A percentile compares a stretch with the other conserved stretches of the same genome.
Conservation (phyloP, 106 monocot species). For the Triglochin maritima region DNA sequence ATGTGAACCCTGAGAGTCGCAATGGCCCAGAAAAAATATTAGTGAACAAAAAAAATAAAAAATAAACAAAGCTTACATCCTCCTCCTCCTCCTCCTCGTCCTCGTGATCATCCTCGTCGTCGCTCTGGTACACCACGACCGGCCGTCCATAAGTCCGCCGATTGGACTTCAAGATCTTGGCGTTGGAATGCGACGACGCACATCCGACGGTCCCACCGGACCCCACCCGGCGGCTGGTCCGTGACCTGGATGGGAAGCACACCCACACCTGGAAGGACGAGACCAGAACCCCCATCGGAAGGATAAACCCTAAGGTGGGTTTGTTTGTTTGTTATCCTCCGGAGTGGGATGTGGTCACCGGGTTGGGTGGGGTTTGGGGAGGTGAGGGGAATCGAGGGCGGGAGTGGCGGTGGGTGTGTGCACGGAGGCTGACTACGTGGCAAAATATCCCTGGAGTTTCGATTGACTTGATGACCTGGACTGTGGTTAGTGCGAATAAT, state of each 20-base stretch:
- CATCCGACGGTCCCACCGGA: neutral
- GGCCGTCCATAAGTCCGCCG: conserved; percentile 15
- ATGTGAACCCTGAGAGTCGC: too few species aligned
- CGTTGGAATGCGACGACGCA: conserved; percentile 10
- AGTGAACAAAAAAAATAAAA: too few species aligned
- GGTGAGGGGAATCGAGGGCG: neutral
- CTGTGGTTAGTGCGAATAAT: too few species aligned
- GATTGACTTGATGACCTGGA: too few species aligned
- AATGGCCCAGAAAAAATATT: neutral
- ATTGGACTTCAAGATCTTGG: conserved; percentile 16
- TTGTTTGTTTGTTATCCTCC: neutral
- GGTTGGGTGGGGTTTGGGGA: neutral
- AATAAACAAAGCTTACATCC: neutral
- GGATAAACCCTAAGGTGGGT: neutral
- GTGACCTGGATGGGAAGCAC: neutral
- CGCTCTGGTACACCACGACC: neutral
- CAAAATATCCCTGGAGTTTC: neutral
- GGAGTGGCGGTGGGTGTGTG: neutral
- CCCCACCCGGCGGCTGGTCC: neutral
- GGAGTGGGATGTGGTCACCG: neutral
- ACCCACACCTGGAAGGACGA: neutral
- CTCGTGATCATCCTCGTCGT: conserved; percentile 14
- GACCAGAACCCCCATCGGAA: neutral
- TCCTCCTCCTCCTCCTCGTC: conserved; percentile 7
- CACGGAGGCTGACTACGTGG: neutral